Evolutionary conservation across 306 rosid species (phyloP).

Genomic region (Pachyrhizus erosus): DNA sequence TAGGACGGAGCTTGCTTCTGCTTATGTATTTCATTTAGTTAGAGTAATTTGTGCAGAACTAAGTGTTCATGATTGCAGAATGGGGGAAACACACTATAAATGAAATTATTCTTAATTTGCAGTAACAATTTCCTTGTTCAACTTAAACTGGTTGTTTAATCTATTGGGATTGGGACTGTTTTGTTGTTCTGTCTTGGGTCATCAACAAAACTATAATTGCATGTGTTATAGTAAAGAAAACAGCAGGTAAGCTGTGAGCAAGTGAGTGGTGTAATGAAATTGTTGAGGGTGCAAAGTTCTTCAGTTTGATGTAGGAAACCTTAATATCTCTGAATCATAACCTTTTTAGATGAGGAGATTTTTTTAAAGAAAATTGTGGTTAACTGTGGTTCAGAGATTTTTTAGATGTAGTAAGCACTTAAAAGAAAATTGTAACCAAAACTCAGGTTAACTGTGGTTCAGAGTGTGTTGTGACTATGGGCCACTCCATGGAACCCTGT

Average conservation of each 20-base stretch:
- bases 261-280: not conserved
- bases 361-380: too few relatives aligned
- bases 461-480: not conserved
- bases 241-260: not conserved
- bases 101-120: not conserved
- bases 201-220: not conserved
- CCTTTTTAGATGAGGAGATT: not conserved
- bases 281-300: not conserved
- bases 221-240: not conserved
- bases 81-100: not conserved
- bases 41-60: not conserved
- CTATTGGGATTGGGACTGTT: not conserved
- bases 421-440: not conserved
- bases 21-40: not conserved
- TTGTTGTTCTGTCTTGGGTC: not conserved
- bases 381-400: too few relatives aligned
- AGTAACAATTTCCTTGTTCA: too few relatives aligned
- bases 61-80: not conserved
- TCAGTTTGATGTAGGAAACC: too few relatives aligned
- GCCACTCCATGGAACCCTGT: not conserved
- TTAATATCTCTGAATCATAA: not conserved
- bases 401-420: not conserved
- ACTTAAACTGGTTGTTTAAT: not conserved
- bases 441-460: not conserved
- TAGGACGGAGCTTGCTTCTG: not conserved